phyloP scores from a whole-genome alignment of 2,329 filamentous ascomycete genomes.

The Aureobasidium subglaciale region DNA sequence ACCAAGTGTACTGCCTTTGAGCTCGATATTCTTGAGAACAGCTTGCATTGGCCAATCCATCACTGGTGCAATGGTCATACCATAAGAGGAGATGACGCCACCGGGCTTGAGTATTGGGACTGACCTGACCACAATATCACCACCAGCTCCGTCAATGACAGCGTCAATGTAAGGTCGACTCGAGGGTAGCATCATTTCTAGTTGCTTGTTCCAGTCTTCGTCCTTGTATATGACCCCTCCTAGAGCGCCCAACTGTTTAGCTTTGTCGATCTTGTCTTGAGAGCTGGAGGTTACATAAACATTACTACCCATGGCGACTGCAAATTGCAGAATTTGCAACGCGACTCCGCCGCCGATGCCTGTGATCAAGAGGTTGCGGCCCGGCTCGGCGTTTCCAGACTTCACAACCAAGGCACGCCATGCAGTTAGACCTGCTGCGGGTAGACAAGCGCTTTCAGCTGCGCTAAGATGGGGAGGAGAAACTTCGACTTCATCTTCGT shows the following conservation, averaged over 20 bases:
- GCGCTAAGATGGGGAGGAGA: constrained; percentile 62
- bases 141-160: constrained; percentile 79
- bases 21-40: constrained; percentile 72
- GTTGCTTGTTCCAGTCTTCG: constrained; percentile 66
- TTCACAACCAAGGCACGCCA: constrained; percentile 78
- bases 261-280: constrained; percentile 62
- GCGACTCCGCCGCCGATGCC: constrained; percentile 87
- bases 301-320: constrained; percentile 60
- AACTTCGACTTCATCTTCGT: constrained; percentile 62
- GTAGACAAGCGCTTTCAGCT: constrained; percentile 69
- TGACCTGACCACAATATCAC: constrained; percentile 62
- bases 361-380: constrained; percentile 69
- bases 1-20: constrained; percentile 78
- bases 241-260: constrained; percentile 60
- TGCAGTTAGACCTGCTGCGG: constrained; percentile 71
- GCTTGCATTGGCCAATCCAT: constrained; percentile 78
- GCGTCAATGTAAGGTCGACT: constrained; percentile 64
- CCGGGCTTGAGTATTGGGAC: constrained; percentile 63
- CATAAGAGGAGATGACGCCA: constrained; percentile 71
- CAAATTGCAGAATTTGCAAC: constrained; percentile 68
- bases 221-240: constrained; percentile 72
- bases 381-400: constrained; percentile 51
- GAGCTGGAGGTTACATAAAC: constrained; percentile 70
- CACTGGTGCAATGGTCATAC: constrained; percentile 75
- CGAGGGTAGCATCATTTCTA: constrained; percentile 52